Base-by-base conservation (phyloP, 2,329 filamentous ascomycete genomes). In the Colletotrichum sp. region DNA sequence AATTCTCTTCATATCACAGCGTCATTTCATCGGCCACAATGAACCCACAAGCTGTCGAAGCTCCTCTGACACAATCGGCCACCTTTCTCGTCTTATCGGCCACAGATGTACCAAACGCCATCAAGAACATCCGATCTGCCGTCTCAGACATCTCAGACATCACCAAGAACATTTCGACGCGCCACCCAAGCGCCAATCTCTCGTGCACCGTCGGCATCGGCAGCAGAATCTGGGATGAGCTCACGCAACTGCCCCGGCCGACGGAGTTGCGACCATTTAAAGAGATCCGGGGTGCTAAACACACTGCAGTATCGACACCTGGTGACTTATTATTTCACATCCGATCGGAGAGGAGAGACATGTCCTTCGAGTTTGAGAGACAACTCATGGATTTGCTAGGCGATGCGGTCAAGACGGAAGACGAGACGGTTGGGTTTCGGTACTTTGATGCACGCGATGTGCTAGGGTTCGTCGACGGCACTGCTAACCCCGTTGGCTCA, bases 251-350 rank as follows among this genome's bases (percentile, higher is more conserved):
- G 0, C 85, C 87, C 1, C 85, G 86, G 2, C 90, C 90, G 0
- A 78, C 82, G 1, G 90, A 92, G 81, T 85, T 92, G 8, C 90
- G 87, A 28, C 86, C 88, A 0, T 91, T 92, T 79, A 83, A 77
- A 1, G 83, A 84, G 44, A 80, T 92, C 8, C 81, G 83, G n/a
- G 90, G 90, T 4, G 77, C 78, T 3, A 85, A 81, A 9, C 89
- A 91, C 79, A 89, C 87, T 0, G 90, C 90, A 0, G 82, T 90
- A 8, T 89, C 89, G 0, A 92, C 90, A 0, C 88, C 90, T 0
- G 90, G 90, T 0, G 90, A 92, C 73, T 75, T 92, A 1, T 83
- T 92, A 6, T 90, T 92, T 76, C 90, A 92, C 78, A 92, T 92
- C 76, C 88, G 90, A 34, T 85, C 90, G 0, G 89, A 91, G 65